Conservation (phyloP, 164 flowering plant genomes). For the grape (Vitis vinifera) region ASM3070453v1 NC_081806.1:637001-637500, state of each 20-base stretch:
- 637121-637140: conserved; percentile 58
- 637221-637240: conserved; percentile 38
- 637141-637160: conserved; percentile 50
- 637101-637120: conserved; percentile 60
- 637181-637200: conserved; percentile 53
- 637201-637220: conserved; percentile 50
- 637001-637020: conserved; percentile 60
- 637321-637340: conserved; percentile 32
- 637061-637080: conserved; percentile 58
- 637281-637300: conserved; percentile 44
- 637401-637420: conserved; percentile 68
- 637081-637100: conserved; percentile 64
- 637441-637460: conserved; percentile 68
- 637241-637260: conserved; percentile 49
- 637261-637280: conserved; percentile 43
- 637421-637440: conserved; percentile 65
- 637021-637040: conserved; percentile 48
- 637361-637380: conserved; percentile 33
- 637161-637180: conserved; percentile 74
- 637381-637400: conserved; percentile 55
- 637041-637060: conserved; percentile 70
- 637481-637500: conserved; percentile 65
- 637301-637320: conserved; percentile 24
- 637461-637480: conserved; percentile 66
- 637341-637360: conserved; percentile 45